phyloP scores from a whole-genome alignment of 441 rosid genomes.

The Corymbia citriodora region DNA sequence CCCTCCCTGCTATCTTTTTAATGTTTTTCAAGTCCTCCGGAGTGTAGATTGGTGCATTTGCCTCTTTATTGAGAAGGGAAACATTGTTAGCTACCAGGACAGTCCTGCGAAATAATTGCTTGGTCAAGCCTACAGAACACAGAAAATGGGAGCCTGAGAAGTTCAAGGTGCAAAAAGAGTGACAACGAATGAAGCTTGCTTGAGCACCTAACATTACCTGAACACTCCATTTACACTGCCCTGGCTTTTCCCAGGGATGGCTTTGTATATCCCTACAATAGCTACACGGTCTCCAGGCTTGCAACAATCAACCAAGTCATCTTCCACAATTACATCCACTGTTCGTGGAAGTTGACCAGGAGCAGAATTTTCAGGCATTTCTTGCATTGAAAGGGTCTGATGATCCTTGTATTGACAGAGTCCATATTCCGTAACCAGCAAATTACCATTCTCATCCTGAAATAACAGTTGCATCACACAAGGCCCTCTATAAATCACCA shows the following conservation, averaged over 20 bases:
- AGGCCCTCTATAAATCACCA: neutral
- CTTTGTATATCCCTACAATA: slow-evolving; percentile 86
- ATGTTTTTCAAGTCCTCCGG: slow-evolving; percentile 74
- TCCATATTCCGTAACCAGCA: slow-evolving; percentile 95
- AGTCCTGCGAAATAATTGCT: slow-evolving; percentile 50
- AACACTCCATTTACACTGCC: slow-evolving; percentile 97
- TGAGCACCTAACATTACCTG: slow-evolving; percentile 37
- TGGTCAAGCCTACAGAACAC: slow-evolving; percentile 8
- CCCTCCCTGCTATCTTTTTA: slow-evolving; percentile 82
- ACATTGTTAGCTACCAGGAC: slow-evolving; percentile 87
- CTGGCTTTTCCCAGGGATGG: slow-evolving; percentile 91
- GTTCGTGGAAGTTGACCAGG: slow-evolving; percentile 99
- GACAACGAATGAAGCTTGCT: neutral
- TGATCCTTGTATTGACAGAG: slow-evolving; percentile 94
- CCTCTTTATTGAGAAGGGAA: slow-evolving; percentile 89
- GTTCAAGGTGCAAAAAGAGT: neutral
- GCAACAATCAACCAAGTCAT: slow-evolving; percentile 93
- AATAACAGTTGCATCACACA: slow-evolving; percentile 10
- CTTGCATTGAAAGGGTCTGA: slow-evolving; percentile 95
- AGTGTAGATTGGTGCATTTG: slow-evolving; percentile 88
- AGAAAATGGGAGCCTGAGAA: neutral
- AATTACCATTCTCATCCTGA: slow-evolving; percentile 86
- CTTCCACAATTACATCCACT: slow-evolving; percentile 92
- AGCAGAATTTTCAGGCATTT: slow-evolving; percentile 98
- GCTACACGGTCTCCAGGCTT: slow-evolving; percentile 99